phyloP scores from a whole-genome alignment of 78 protist genomes.

The Reticulomyxa filosa region DNA sequence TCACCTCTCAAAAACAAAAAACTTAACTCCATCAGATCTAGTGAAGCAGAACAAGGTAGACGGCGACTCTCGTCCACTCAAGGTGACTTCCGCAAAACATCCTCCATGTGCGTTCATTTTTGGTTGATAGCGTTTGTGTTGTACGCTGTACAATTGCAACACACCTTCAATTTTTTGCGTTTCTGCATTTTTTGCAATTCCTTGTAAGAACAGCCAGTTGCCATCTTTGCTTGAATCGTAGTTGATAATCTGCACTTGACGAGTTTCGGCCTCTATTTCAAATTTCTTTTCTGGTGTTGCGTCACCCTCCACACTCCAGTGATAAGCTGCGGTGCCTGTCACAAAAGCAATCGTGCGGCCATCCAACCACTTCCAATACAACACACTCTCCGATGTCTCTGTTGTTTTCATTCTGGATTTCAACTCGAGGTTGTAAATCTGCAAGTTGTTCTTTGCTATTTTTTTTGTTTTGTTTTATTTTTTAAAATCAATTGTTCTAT shows the following conservation, averaged over 20 bases:
- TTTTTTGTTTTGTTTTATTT: background rate
- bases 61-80: conserved; percentile 36
- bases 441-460: conserved; percentile 47
- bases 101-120: conserved; percentile 83
- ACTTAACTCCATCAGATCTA: background rate
- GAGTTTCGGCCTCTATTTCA: conserved; percentile 47
- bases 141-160: conserved; percentile 77
- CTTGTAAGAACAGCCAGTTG: conserved; percentile 53
- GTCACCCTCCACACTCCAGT: conserved; percentile 78
- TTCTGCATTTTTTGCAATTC: background rate
- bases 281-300: conserved; percentile 70
- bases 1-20: no score
- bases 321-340: conserved; percentile 80
- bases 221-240: conserved; percentile 51
- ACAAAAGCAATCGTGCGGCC: conserved; percentile 65
- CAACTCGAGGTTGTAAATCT: conserved; percentile 81
- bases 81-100: conserved; percentile 37
- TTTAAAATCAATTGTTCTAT: no score
- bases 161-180: conserved; percentile 45
- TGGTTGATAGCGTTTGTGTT: conserved; percentile 55
- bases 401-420: conserved; percentile 53
- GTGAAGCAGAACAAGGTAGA: conserved; percentile 61
- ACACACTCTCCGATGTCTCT: conserved; percentile 50
- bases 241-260: conserved; percentile 67
- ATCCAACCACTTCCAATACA: conserved; percentile 86